Evolutionary conservation across 1,284 basidiomycete species (phyloP).

Genomic region (Veloboletus limbatus): DNA sequence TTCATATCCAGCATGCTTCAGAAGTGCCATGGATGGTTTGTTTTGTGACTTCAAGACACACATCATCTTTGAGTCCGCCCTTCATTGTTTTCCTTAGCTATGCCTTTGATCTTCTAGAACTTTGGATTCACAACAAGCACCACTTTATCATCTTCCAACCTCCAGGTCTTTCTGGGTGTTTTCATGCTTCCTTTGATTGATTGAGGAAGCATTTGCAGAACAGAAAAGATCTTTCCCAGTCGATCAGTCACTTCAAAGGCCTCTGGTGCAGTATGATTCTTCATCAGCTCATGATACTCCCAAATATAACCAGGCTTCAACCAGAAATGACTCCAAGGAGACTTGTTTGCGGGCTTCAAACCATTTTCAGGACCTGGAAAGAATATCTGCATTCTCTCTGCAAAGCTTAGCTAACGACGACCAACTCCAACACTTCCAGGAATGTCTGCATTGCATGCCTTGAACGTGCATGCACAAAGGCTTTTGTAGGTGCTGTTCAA

Average conservation of each 20-base stretch:
- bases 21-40: background rate
- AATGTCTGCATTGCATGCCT: background rate
- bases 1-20: background rate
- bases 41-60: background rate
- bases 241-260: background rate
- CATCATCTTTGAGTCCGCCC: background rate
- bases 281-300: background rate
- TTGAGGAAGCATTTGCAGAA: background rate
- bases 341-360: background rate
- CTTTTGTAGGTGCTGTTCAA: background rate
- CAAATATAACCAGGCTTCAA: background rate
- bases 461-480: background rate
- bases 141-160: background rate
- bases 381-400: background rate
- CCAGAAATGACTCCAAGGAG: background rate
- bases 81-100: background rate
- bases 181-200: background rate
- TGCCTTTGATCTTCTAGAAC: background rate
- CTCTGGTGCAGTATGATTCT: background rate
- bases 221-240: background rate
- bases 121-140: background rate
- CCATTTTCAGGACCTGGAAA: background rate
- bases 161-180: background rate
- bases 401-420: background rate
- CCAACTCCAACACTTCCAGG: background rate